Conservation (phyloP, 73 alveolate genomes). For the Paramecium primaurelia region DNA sequence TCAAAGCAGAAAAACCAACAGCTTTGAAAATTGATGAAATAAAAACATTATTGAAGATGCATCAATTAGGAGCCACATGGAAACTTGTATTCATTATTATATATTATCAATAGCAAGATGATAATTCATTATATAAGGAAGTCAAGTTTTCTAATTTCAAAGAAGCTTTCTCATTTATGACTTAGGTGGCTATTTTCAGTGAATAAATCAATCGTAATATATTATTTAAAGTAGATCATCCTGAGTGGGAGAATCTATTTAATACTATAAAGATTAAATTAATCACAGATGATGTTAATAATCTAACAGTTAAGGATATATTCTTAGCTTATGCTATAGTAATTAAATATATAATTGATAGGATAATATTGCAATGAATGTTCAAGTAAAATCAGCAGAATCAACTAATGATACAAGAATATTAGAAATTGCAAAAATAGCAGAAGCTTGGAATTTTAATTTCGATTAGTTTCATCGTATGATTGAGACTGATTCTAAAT, state of each 20-base stretch:
- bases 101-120: background rate
- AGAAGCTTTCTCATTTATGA: conserved; percentile 48
- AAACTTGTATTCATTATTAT: background rate
- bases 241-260: conserved; percentile 46
- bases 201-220: conserved; percentile 32
- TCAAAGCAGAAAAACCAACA: background rate
- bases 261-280: background rate
- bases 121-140: background rate
- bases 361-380: conserved; percentile 32
- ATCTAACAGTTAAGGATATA: background rate
- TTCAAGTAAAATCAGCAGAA: conserved; percentile 36
- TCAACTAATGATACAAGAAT: conserved; percentile 12
- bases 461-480: conserved; percentile 39
- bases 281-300: conserved; percentile 7
- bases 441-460: conserved; percentile 28
- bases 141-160: conserved; percentile 8
- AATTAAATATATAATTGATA: background rate
- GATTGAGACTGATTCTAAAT: conserved; percentile 13
- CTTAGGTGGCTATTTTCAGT: conserved; percentile 13
- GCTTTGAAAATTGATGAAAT: background rate
- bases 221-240: conserved; percentile 37
- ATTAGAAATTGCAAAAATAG: background rate
- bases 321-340: conserved; percentile 33
- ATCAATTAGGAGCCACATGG: conserved; percentile 9
- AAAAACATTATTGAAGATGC: background rate